phyloP scores from a whole-genome alignment of 1,284 basidiomycete genomes.

The Ganoderma lingzhi region DNA sequence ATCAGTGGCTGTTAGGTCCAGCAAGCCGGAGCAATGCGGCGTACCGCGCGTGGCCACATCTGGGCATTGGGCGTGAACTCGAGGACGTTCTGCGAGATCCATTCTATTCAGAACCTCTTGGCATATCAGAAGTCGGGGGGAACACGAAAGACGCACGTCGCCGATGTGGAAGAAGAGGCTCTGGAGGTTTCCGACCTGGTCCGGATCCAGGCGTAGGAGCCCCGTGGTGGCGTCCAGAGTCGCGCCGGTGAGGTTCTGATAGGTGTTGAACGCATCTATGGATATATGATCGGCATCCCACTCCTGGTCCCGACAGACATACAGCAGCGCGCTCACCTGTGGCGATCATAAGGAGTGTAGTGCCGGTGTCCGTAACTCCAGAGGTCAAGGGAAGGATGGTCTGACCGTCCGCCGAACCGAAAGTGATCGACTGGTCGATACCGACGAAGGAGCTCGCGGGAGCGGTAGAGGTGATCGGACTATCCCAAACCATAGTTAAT shows the following conservation, averaged over 20 bases:
- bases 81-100: conserved; percentile 33
- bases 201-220: conserved; percentile 37
- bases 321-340: conserved; percentile 35
- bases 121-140: background rate
- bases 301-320: background rate
- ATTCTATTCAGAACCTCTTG: background rate
- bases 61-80: conserved; percentile 63
- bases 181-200: conserved; percentile 36
- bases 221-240: conserved; percentile 36
- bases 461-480: conserved; percentile 40
- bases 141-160: conserved; percentile 27
- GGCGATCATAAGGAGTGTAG: conserved; percentile 46
- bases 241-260: conserved; percentile 38
- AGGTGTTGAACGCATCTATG: conserved; percentile 36
- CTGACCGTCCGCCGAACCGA: conserved; percentile 33
- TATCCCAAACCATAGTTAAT: conserved; percentile 1
- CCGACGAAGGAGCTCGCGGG: conserved; percentile 45
- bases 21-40: conserved; percentile 21
- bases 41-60: conserved; percentile 56
- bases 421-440: conserved; percentile 36
- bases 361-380: conserved; percentile 40
- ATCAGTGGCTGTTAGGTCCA: background rate
- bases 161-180: conserved; percentile 42
- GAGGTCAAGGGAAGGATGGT: conserved; percentile 33
- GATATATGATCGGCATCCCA: background rate